Percentiles rank a stretch among this genome's conserved stretches.
These are phyloP conservation scores for Ustilago cynodontis DNA, from an alignment of 1,284 basidiomycete species.

Conservation along the genomic window DNA sequence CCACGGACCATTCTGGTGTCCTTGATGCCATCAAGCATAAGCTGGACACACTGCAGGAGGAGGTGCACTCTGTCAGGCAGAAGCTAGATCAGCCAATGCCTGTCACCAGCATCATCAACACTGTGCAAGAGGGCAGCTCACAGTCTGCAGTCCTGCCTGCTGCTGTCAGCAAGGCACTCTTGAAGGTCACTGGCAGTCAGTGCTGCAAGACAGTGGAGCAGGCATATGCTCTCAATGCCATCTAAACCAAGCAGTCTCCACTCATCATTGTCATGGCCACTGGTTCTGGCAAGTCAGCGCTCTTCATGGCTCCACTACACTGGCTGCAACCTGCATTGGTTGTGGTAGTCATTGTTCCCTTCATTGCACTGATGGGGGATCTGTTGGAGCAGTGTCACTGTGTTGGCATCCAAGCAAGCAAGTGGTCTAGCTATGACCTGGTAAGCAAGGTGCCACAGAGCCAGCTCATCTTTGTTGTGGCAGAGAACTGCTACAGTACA, in stretches of 20 bases:
- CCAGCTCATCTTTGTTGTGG: constrained; percentile 2
- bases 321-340: constrained; percentile 1
- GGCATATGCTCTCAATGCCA: constrained; percentile 10
- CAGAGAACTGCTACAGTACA: constrained; percentile 9
- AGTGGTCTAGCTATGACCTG: not conserved
- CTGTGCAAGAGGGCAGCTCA: not conserved
- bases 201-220: constrained; percentile 2
- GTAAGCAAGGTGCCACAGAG: not conserved
- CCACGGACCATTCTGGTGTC: not conserved
- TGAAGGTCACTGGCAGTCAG: constrained; percentile 8
- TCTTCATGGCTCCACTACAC: constrained; percentile 10
- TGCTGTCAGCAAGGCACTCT: not conserved
- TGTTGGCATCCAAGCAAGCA: constrained; percentile 5
- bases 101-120: too few species aligned
- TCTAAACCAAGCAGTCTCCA: not conserved
- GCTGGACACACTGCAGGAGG: not conserved
- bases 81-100: constrained; percentile 1
- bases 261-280: constrained; percentile 11
- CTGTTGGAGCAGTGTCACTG: constrained; percentile 5
- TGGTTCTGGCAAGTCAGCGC: constrained; percentile 11
- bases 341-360: constrained; percentile 1
- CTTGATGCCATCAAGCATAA: not conserved
- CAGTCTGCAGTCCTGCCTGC: not conserved
- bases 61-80: not conserved
- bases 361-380: constrained; percentile 2